Evolutionary conservation across 768 basidiomycete genomes (phyloP).

Genomic region (Floccularia luteovirens): DNA sequence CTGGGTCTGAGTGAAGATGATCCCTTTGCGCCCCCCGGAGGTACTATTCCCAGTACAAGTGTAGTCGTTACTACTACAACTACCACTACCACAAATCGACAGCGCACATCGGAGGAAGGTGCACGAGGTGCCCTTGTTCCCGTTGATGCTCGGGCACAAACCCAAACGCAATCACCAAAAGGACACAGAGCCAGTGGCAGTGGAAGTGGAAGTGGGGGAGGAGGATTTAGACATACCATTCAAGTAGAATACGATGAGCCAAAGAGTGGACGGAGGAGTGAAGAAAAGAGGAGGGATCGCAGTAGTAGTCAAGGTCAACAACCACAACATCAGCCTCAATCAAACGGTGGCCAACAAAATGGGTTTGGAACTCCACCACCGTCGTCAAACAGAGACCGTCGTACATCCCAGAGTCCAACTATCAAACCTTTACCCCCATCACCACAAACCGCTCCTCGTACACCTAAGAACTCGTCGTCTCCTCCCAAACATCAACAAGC

Average conservation of each 20-base stretch:
- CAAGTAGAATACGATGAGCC: slow-evolving; percentile 91
- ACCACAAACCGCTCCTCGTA: neutral
- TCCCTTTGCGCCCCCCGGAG: slow-evolving; percentile 54
- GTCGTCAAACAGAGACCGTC: no score
- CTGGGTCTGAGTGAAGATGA: slow-evolving; percentile 52
- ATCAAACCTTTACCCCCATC: neutral
- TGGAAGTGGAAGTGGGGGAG: slow-evolving; percentile 22
- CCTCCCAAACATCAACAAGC: slow-evolving; percentile 2
- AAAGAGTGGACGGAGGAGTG: slow-evolving; percentile 19
- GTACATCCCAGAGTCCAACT: no score
- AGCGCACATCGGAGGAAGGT: slow-evolving; percentile 10
- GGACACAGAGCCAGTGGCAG: slow-evolving; percentile 40
- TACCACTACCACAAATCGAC: slow-evolving; percentile 6
- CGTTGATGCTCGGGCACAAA: slow-evolving; percentile 6
- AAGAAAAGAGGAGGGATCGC: slow-evolving; percentile 21
- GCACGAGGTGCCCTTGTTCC: slow-evolving; percentile 5
- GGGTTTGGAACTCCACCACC: no score
- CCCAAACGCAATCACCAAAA: slow-evolving; percentile 18
- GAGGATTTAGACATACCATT: slow-evolving; percentile 78
- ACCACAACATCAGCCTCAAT: neutral
- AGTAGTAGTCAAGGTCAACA: slow-evolving; percentile 14
- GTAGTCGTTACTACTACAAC: slow-evolving; percentile 6
- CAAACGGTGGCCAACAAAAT: neutral
- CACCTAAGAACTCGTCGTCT: neutral
- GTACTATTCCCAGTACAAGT: slow-evolving; percentile 11